These are phyloP conservation scores for Artemisia annua DNA, from an alignment of 129 eudicot genomes.

Conservation along the genomic window DNA sequence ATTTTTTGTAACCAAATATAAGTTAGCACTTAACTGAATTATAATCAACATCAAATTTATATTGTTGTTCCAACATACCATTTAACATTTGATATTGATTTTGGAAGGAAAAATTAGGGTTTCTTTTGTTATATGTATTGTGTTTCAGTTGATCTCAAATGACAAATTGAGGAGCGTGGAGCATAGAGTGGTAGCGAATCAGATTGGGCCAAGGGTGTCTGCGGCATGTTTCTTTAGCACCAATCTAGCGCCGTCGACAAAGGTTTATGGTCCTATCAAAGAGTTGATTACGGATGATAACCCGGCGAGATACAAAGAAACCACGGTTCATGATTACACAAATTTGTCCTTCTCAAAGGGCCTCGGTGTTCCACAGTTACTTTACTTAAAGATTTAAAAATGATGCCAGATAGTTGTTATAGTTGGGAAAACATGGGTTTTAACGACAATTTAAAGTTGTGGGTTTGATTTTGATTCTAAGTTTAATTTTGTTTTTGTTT, in stretches of 20 bases:
- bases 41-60: too few relatives aligned
- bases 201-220: conserved; percentile 47
- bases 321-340: conserved; percentile 25
- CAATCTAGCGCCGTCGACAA: conserved; percentile 8
- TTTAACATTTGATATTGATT: too few relatives aligned
- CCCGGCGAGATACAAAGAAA: conserved; percentile 30
- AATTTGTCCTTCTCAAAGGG: conserved; percentile 32
- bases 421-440: too few relatives aligned
- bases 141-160: conserved; percentile 46
- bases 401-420: too few relatives aligned
- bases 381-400: conserved; percentile 43
- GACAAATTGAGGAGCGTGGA: conserved; percentile 50
- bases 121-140: too few relatives aligned
- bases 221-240: conserved; percentile 46
- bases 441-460: too few relatives aligned
- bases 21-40: too few relatives aligned
- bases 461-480: too few relatives aligned
- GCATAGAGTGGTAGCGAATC: conserved; percentile 48
- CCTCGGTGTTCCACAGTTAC: conserved; percentile 33
- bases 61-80: too few relatives aligned
- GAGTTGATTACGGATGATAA: conserved; percentile 31
- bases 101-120: too few relatives aligned
- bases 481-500: too few relatives aligned
- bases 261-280: conserved; percentile 28
- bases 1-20: too few relatives aligned